Evolutionary conservation across 2,329 filamentous ascomycete genomes (phyloP).

Genomic region (Lachnellula willkommii): DNA sequence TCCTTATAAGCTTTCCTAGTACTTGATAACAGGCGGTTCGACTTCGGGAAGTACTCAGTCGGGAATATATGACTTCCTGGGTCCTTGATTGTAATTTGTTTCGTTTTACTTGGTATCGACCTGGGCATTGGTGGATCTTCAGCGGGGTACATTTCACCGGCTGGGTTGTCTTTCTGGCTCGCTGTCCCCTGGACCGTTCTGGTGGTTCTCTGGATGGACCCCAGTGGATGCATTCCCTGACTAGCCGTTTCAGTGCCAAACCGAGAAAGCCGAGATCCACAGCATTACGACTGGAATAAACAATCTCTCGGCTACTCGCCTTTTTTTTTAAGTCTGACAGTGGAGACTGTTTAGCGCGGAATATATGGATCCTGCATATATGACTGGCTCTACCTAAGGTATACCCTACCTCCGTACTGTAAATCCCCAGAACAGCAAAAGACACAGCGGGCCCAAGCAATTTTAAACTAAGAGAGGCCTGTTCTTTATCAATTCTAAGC

Average conservation of each 20-base stretch:
- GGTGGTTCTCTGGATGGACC: too few relatives aligned
- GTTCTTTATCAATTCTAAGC: too few relatives aligned
- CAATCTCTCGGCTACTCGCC: background rate
- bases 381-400: too few relatives aligned
- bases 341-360: too few relatives aligned
- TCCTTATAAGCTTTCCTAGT: background rate
- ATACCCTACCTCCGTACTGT: too few relatives aligned
- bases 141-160: background rate
- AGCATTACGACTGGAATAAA: background rate
- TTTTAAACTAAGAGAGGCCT: too few relatives aligned
- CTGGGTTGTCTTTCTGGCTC: background rate
- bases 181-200: too few relatives aligned
- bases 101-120: background rate
- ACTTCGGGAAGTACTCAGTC: background rate
- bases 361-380: too few relatives aligned
- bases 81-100: slow-evolving; percentile 1
- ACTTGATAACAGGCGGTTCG: background rate
- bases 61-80: background rate
- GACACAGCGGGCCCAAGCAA: too few relatives aligned
- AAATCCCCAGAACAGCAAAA: too few relatives aligned
- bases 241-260: slow-evolving; percentile 1
- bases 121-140: slow-evolving; percentile 1
- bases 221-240: background rate
- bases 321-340: too few relatives aligned
- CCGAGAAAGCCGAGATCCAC: background rate